These are phyloP conservation scores for Geotrichum cucujoidarum DNA, from an alignment of 1,139 yeast species.

Conservation along the genomic window DNA sequence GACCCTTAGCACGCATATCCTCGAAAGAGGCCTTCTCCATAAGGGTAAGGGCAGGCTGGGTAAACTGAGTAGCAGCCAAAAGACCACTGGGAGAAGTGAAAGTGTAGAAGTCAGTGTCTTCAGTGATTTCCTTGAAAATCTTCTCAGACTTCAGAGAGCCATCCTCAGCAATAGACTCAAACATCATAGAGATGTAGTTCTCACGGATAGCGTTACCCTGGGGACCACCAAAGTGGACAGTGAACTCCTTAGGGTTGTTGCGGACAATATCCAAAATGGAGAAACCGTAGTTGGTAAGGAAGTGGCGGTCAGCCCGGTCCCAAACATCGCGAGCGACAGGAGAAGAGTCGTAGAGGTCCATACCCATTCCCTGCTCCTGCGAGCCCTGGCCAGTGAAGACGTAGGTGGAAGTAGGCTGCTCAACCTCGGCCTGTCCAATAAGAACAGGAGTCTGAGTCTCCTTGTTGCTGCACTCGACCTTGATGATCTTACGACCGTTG, in stretches of 20 bases:
- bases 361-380: slow-evolving; percentile 99
- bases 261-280: slow-evolving; percentile 91
- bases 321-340: slow-evolving; percentile 92
- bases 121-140: slow-evolving; percentile 88
- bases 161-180: slow-evolving; percentile 84
- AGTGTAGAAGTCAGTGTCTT: slow-evolving; percentile 75
- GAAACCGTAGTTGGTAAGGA: slow-evolving; percentile 91
- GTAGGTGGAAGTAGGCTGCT: slow-evolving; percentile 93
- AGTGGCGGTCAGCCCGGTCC: slow-evolving; percentile 96
- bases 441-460: slow-evolving; percentile 69
- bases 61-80: slow-evolving; percentile 95
- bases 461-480: slow-evolving; percentile 81
- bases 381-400: slow-evolving; percentile 99
- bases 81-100: slow-evolving; percentile 93
- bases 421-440: slow-evolving; percentile 95
- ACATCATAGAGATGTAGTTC: slow-evolving; percentile 94
- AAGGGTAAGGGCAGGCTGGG: slow-evolving; percentile 97
- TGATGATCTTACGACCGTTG: slow-evolving; percentile 95
- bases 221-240: slow-evolving; percentile 96
- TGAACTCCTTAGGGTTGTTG: slow-evolving; percentile 92
- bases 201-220: slow-evolving; percentile 93
- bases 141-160: slow-evolving; percentile 86
- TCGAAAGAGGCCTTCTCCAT: slow-evolving; percentile 99
- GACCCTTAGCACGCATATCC: slow-evolving; percentile 92
- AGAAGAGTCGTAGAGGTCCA: slow-evolving; percentile 90